Percentiles rank a stretch among this genome's conserved stretches.
These are phyloP conservation scores for Zizania palustris DNA, from an alignment of 202 grass and related monocot species.

Conservation along the genomic window DNA sequence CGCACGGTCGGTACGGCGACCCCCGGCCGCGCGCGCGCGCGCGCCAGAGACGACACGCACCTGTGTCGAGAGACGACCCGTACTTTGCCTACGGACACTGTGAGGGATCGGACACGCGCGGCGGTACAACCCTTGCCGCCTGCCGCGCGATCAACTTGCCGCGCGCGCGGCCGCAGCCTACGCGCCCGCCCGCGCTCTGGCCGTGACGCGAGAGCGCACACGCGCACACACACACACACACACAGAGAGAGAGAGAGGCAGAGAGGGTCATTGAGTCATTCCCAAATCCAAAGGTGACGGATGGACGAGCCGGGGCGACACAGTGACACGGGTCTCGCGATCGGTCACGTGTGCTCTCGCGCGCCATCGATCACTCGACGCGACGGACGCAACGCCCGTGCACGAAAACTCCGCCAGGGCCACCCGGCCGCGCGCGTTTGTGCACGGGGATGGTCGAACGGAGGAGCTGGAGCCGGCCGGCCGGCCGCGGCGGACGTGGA, in stretches of 20 bases:
- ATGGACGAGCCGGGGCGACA: neutral
- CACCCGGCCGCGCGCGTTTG: neutral
- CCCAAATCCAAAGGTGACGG: slow-evolving; percentile 19
- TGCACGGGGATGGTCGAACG: neutral
- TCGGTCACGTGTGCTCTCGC: neutral
- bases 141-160: too few species aligned
- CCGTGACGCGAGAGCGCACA: too few species aligned
- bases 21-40: neutral
- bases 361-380: neutral
- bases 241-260: neutral
- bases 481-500: neutral
- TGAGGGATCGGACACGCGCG: too few species aligned
- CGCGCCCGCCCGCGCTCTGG: too few species aligned
- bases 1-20: neutral
- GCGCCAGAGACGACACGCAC: too few species aligned
- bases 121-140: too few species aligned
- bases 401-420: neutral
- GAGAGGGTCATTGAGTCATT: slow-evolving; percentile 3
- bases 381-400: slow-evolving; percentile 1
- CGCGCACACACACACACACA: too few species aligned
- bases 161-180: too few species aligned
- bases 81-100: too few species aligned
- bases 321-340: neutral
- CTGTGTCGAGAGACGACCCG: too few species aligned
- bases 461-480: too few species aligned